Evolutionary conservation across 2,329 filamentous ascomycete species (phyloP), one percentile per base, ranked within the genome.

Genomic region (Ploettnerulaceae sp.): DNA sequence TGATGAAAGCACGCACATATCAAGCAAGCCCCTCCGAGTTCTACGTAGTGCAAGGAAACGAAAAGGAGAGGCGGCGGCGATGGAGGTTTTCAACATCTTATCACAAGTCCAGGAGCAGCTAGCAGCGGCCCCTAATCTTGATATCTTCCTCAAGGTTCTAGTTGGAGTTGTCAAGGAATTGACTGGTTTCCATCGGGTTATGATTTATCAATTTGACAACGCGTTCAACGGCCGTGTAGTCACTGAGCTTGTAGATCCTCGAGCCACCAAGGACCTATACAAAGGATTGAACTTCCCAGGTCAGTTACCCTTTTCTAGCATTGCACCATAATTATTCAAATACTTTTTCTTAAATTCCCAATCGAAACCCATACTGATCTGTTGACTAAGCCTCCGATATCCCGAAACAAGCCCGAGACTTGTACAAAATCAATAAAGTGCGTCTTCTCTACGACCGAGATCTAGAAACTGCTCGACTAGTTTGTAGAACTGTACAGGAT

Each of bases 71-170:
- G 85, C 87, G 35, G 84, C 84, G 4, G 86, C 86, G 0, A 93
- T 93, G 82, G 85, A 94, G 58, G 86, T 93, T 1, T 94, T 94
- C 66, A 89, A 89, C 64, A 89, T 95, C 54, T 86, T 95, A 78
- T 88, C 86, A 1, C 89, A 95, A 62, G 84, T 95, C 1, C 89
- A 95, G 62, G 88, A 95, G 57, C 89, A 95, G 63, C 71, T 95
- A 9, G 78, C 86, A 4, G 77, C 80, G 20, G 86, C 89, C 1
- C 72, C 80, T 0, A 82, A 76, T 49, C 69, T 95, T 1, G 81
- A 89, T 1, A 72, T 66, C 1, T 88, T 95, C 49, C 69, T 95
- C 28, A 91, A 93, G 58, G 82, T 90, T 5, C 67, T 93, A 3
- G 85, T 91, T 0, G 89, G 89, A 0, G 84, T 95, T 6, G 79